Evolutionary conservation across 1,284 basidiomycete species (phyloP), one percentile per base, ranked within the genome.

Genomic region (Ganoderma sinense): DNA sequence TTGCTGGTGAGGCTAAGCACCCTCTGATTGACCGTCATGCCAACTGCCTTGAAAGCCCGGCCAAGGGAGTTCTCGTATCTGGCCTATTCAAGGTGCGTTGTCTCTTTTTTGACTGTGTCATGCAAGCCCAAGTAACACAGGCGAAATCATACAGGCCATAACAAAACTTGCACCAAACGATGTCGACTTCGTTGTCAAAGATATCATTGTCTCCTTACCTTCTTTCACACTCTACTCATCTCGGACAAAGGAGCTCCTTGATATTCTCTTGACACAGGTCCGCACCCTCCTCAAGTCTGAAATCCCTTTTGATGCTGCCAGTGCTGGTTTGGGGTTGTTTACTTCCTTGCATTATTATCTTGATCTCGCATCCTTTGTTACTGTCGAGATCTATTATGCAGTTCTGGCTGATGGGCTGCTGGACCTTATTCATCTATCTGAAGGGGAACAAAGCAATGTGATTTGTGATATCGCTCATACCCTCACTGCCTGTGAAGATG

Each of bases 1-100:
- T 92, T 64, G 82, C 83, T 23, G 84, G 81, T 61, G 86, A 89
- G 69, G 88, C 88, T 29, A 87, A 84, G 72, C 79, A 79, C 26
- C 81, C 81, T 10, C 85, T 89, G 63, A 77, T 85, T 7, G 82
- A 84, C 71, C 82, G 83, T 53, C 81, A 87, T 74, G 84, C 85
- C 6, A 78, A 80, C 56, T 76, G 78, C 53, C 80, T 82, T n/a
- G 84, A 81, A 8, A 84, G 80, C 65, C 80, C 82, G 36, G 84
- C 84, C 1, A 89, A 91, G 75, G 79, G 82, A 1, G 77, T 84
- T 14, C 79, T 91, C 0, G 80, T 88, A 39, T 76, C 82, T 1
- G 85, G 85, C 45, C 77, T 92, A 36, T 75, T 87, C 65, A 80
- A 80, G 81, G 90, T 92, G 31, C 29, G 51, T 23, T 11, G 23